Base-by-base conservation (phyloP, 441 rosid species). In the Erodium moschatum region DNA sequence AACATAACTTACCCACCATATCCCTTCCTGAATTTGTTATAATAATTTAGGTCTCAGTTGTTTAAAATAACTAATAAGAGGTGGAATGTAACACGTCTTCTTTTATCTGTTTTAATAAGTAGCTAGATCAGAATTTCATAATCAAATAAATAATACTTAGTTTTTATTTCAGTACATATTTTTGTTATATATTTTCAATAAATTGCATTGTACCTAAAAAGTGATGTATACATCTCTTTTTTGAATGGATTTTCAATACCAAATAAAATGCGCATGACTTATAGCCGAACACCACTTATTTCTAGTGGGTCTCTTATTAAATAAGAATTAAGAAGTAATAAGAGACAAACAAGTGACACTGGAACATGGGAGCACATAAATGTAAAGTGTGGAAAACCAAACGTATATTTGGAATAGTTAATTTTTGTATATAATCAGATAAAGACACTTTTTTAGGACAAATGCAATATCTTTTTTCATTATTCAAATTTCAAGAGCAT, bases 351-450 rank as follows among this genome's bases (percentile, higher is more conserved):
- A 44, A 44, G 0, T 4, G 13, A 44, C 50, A 2, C 4, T 44
- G 6, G 18, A 18, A 48, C 13, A n/a, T 48, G 56, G 18, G 6
- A 48, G 56, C 18, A 48, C 6, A n/a, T 5, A 12, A 48, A 12
- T 10, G 18, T 48, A 2, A 48, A n/a, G 54, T 15, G 48, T 42
- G 48, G 54, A 48, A 48, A 48, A 13, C 54, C 15, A 48, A 48
- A 48, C 54, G 1, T 44, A 48, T 12, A 48, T 3, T n/a, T 48
- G 18, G 18, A 48, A 48, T 48, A 18, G n/a, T 46, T 46, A 10
- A 33, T n/a, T 29, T 56, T 21, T n/a, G 46, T 69, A 54, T 33
- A 50, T 31, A 31, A 24, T 46, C 63, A 54, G 48, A 64, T 9
- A 67, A 35, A 1, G 15, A 19, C 15, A 19, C 0, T 1, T 5